These are phyloP conservation scores for Saccharomycopsis sp. DNA, from an alignment of 805 yeast genomes.

Conservation along the genomic window DNA sequence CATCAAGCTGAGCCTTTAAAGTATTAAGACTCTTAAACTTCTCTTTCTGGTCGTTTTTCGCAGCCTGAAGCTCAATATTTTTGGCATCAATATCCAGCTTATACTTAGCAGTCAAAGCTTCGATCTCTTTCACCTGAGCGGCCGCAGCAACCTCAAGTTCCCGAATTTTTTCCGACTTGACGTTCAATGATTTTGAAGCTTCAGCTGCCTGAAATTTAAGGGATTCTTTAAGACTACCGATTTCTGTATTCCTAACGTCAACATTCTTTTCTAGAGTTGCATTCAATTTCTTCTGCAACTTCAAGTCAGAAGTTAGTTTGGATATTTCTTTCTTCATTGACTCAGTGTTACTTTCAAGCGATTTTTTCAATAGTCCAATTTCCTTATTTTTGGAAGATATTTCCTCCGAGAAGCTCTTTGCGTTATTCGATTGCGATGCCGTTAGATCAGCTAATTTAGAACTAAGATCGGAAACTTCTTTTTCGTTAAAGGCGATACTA, in stretches of 20 bases:
- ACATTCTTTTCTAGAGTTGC: no score
- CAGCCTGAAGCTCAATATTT: background rate
- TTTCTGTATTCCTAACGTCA: background rate
- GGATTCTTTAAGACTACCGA: background rate
- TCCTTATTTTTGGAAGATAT: background rate
- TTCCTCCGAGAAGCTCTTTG: background rate
- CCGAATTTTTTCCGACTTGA: background rate
- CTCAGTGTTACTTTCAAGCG: background rate
- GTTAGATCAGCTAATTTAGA: background rate
- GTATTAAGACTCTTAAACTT: no score
- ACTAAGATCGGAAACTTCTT: background rate
- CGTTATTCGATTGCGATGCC: background rate
- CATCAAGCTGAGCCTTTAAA: background rate
- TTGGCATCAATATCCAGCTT: no score
- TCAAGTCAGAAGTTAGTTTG: background rate
- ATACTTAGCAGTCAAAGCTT: no score
- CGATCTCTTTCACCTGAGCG: slow-evolving; percentile 21
- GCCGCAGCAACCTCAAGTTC: background rate
- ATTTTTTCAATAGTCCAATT: background rate
- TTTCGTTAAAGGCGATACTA: background rate
- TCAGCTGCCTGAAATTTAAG: background rate
- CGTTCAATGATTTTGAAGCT: background rate
- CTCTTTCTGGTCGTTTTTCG: background rate
- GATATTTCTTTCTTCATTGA: background rate
- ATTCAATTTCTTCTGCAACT: no score